Evolutionary conservation across 2,329 filamentous ascomycete genomes (phyloP), one percentile per base, ranked within the genome.

Genomic region (Calonectria hawksworthii): DNA sequence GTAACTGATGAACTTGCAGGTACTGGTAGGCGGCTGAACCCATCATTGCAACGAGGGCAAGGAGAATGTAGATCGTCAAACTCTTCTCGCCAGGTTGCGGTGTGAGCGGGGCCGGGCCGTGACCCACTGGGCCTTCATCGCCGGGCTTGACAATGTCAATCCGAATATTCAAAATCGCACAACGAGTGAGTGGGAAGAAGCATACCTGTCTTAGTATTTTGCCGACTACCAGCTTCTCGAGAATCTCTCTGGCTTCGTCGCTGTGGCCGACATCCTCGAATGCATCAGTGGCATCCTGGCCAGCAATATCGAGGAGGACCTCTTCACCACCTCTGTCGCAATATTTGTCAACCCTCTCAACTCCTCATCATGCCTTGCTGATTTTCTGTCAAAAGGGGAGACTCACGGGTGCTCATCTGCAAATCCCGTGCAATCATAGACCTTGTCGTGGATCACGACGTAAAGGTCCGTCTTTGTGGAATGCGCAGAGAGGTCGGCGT

Each of bases 321-420:
- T 74, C 69, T 28, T 74, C 73, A 16, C 73, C 73, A 21, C 73
- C 73, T 5, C 73, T 74, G 16, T 2, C 13, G 21, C 18, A 14
- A 8, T 18, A 28, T 21, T 23, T 26, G 23, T 36, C 34, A 63
- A 21, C 6, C n/a, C n/a, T n/a, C n/a, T 28, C 56, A 21, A 18
- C 14, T 18, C 21, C 56, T 61, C 11, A 11, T 9, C 18, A n/a
- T 16, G 66, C 30, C 10, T 23, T 18, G n/a, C 30, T 8, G 30
- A 32, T 32, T 56, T 28, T 47, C 13, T 28, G 36, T 18, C 4
- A 13, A 47, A 56, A 28, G 16, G 26, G 50, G 11, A 32, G 32
- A 90, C 90, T 87, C 87, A 92, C 90, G 96, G 96, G 86, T 98
- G 96, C 92, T 98, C 96, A 84, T 98, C 95, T 79, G 98, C 90